Base-by-base conservation (phyloP, 306 rosid genomes). In the Coriaria nepalensis region DNA sequence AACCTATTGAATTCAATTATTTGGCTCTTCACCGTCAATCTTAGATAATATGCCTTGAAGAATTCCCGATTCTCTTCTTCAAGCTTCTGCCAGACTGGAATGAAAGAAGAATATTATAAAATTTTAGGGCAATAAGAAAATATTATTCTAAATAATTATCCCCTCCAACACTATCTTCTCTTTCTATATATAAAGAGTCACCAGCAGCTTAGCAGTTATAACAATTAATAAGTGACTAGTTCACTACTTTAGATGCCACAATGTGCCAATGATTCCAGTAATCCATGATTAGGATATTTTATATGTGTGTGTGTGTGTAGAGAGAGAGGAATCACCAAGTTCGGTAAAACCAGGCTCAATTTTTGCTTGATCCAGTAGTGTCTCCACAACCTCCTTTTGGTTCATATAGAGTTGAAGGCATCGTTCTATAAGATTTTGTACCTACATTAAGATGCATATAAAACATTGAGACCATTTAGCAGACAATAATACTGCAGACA, bases 291-390 rank as follows among this genome's bases (percentile, higher is more conserved):
- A 20, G 29, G 29, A 1, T 20, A 20, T 20, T 20, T 20, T 20
- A 20, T 20, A 20, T 20, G 3, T 20, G 29, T 20, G 29, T 20
- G 29, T 20, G 29, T 20, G 29, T 20, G 37, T 48, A 47, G 47
- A 37, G 39, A 55, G 46, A 51, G 42, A 55, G 49, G 45, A 35
- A 52, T 34, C 80, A 88, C 97, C 93, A 49, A 79, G 78, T 68
- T 86, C 86, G 7, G 95, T 90, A 65, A 90, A 90, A 71, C 80
- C 87, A 55, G 97, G 97, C 72, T 81, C 95, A 53, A 90, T 84
- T 66, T 84, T 90, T 14, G 93, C 95, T 69, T 79, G 79, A 51
- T 53, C 65, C 56, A 78, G 67, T 36, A 88, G 73, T 33, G 76
- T 81, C 12, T 79, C 85, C 62, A 81, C 86, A 62, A 81, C 87